Evolutionary conservation across 177 flowering plant genomes (phyloP), one percentile per base, ranked within the genome.

Genomic region (Tripterygium wilfordii): DNA sequence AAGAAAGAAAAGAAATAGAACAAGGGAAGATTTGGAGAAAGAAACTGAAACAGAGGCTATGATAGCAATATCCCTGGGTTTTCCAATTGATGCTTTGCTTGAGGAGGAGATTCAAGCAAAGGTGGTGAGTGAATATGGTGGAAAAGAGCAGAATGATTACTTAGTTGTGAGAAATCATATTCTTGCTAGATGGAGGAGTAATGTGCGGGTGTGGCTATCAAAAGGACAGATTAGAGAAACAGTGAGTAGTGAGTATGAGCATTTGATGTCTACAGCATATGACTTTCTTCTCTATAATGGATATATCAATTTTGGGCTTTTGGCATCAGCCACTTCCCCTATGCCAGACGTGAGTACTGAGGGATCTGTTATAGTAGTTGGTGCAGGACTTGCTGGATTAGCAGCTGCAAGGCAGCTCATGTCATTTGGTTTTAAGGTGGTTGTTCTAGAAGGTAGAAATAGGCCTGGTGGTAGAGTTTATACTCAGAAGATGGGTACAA

Each of bases 91-190:
- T 64, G 79, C 68, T 1, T 58, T 92, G 57, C 77, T 80, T 20
- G 86, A 75, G 16, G 97, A 89, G 51, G 97, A 89, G 64, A 81
- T 86, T 54, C 30, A 51, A 53, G 89, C 89, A 30, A 77, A 83
- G 53, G 99, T 87, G 29, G 95, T 92, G 18, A 64, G 62, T 19
- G 72, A 76, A 51, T 66, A 82, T 56, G 96, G 80, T 56, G 96
- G 99, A 39, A 83, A 74, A 36, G 89, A 86, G 67, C 88, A 80
- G 54, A 84, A 84, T 59, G 83, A 92, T 58, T 92, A 92, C 53
- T 86, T 89, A 48, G 97, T 92, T 54, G 86, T 92, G 44, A 71
- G 99, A 65, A 92, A 92, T 54, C 99, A 92, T 62, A 89, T 89
- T 30, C 69, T 92, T 48, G 78, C 84, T 0, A 79, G 65, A 50